Conservation (phyloP, 805 yeast species). For the Dipodascus albidus region DNA sequence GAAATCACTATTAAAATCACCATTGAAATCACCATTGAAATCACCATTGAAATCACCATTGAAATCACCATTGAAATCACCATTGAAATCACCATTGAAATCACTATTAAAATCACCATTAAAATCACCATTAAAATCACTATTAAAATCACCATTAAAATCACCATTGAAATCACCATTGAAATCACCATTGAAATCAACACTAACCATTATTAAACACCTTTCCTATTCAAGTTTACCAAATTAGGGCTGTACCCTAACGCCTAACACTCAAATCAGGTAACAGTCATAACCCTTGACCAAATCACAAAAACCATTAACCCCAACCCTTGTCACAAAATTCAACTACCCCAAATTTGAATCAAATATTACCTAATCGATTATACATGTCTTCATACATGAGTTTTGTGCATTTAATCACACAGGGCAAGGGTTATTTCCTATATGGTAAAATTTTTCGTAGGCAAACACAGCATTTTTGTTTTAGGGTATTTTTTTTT, state of each 20-base stretch:
- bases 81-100: no score
- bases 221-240: not conserved
- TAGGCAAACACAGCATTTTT: not conserved
- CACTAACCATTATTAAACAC: no score
- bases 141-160: no score
- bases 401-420: not conserved
- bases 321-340: not conserved
- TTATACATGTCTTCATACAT: not conserved
- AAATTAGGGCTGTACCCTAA: not conserved
- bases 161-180: no score
- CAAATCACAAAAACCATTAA: no score
- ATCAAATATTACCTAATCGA: not conserved
- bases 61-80: no score
- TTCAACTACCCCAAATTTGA: not conserved
- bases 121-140: no score
- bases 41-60: no score
- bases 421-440: not conserved
- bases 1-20: no score
- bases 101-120: no score
- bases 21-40: no score
- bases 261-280: not conserved
- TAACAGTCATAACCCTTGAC: constrained; percentile 1
- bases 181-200: no score
- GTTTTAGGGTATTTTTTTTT: not conserved
- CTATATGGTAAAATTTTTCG: not conserved